These are phyloP conservation scores for Monosporascus ibericus DNA, from an alignment of 2,329 filamentous ascomycete species.

Conservation along the genomic window DNA sequence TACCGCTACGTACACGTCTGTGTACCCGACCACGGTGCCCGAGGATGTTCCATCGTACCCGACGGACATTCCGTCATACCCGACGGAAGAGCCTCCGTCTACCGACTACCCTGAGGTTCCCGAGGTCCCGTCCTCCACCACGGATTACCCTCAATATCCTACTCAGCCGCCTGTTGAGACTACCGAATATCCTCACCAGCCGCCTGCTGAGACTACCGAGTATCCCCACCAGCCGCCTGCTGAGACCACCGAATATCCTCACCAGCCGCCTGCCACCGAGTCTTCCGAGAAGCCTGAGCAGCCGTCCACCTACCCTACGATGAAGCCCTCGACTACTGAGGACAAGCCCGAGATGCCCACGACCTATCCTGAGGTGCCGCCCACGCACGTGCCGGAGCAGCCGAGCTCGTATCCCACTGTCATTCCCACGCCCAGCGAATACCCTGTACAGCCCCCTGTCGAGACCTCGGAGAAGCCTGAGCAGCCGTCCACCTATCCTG, in stretches of 20 bases:
- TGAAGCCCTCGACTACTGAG: background rate
- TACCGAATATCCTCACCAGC: no score
- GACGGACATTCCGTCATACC: constrained; percentile 3
- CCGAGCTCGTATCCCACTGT: no score
- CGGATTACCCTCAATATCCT: no score
- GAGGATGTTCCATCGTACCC: constrained; percentile 9
- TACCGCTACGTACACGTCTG: constrained; percentile 34
- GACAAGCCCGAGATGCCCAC: constrained; percentile 10
- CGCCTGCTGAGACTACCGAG: no score
- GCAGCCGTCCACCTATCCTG: background rate
- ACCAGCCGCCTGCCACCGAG: no score
- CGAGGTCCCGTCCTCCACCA: constrained; percentile 2
- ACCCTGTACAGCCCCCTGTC: constrained; percentile 16
- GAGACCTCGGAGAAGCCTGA: constrained; percentile 4
- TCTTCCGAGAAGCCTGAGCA: no score
- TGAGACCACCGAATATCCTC: no score
- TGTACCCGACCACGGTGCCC: constrained; percentile 30
- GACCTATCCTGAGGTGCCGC: constrained; percentile 34
- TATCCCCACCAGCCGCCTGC: no score
- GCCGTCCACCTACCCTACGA: constrained; percentile 41
- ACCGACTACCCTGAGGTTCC: background rate
- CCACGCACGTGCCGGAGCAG: constrained; percentile 10
- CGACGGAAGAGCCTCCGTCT: constrained; percentile 7
- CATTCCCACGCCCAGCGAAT: background rate
- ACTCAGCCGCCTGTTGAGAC: no score